Conservation (phyloP, 2,329 filamentous ascomycete genomes). For the Alternaria postmessia region DNA sequence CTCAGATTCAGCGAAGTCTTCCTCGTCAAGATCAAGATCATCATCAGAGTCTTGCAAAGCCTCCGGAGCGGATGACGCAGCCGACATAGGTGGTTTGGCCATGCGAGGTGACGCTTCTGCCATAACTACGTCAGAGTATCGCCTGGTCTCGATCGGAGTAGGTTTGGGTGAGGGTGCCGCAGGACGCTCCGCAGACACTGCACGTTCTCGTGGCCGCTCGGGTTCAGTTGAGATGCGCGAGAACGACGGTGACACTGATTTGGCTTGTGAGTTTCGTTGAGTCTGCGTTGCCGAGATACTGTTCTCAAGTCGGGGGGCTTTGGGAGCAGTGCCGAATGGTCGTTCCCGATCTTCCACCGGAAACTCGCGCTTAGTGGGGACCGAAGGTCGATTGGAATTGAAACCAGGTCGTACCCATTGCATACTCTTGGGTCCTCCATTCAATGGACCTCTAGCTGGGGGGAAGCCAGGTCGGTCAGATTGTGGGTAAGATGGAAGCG, state of each 20-base stretch:
- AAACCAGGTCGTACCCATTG: slow-evolving; percentile 56
- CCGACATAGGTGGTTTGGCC: slow-evolving; percentile 40
- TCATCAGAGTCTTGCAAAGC: slow-evolving; percentile 55
- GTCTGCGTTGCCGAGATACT: slow-evolving; percentile 25
- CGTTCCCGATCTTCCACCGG: slow-evolving; percentile 54
- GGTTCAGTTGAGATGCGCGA: slow-evolving; percentile 26
- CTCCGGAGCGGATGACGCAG: slow-evolving; percentile 43
- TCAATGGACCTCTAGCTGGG: slow-evolving; percentile 43
- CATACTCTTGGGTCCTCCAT: slow-evolving; percentile 45
- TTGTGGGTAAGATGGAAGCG: slow-evolving; percentile 41
- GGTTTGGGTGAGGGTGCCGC: slow-evolving; percentile 36
- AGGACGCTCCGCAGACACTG: slow-evolving; percentile 33
- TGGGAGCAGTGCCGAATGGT: slow-evolving; percentile 40
- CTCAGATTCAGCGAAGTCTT: slow-evolving; percentile 56
- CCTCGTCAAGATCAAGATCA: slow-evolving; percentile 57
- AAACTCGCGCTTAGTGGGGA: slow-evolving; percentile 58
- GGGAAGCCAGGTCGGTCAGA: slow-evolving; percentile 40
- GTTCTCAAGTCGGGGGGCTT: slow-evolving; percentile 46
- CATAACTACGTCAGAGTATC: slow-evolving; percentile 48
- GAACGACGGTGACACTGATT: slow-evolving; percentile 34
- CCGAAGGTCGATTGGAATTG: slow-evolving; percentile 39
- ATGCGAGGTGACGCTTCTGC: slow-evolving; percentile 40
- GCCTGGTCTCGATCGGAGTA: slow-evolving; percentile 39
- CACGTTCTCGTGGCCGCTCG: slow-evolving; percentile 30
- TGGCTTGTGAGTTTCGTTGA: slow-evolving; percentile 31